Evolutionary conservation across 306 rosid species (phyloP), one percentile per base, ranked within the genome.

Genomic region (Arachis hypogaea): DNA sequence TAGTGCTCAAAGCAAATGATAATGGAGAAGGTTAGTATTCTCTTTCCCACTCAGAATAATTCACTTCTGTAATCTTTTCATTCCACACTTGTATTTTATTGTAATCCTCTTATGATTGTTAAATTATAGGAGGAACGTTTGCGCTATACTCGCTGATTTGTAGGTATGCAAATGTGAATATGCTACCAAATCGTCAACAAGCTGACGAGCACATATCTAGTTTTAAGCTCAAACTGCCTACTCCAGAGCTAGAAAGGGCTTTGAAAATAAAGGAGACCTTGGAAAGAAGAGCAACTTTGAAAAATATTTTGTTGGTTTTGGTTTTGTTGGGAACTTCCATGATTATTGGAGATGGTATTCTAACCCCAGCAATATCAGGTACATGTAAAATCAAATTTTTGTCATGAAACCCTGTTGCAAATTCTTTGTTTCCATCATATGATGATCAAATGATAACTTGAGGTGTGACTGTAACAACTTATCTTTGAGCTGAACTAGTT

Each of bases 311-410:
- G 78, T 78, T 94, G 79, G 82, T 94, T 83, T 78, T 89, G 77
- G 97, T 94, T 85, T 88, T 94, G 61, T 75, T 89, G 84, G 99
- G 97, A 72, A 92, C 99, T 78, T 94, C 99, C 74, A 84, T 92
- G 99, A 74, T 92, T 80, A 94, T 94, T 81, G 99, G 97, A 76
- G 99, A 91, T 75, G 99, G 99, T 55, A 94, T 94, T 82, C 83
- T 94, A 59, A 94, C 99, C 72, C 96, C 99, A 9, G 97, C 97
- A 55, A 89, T 94, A 67, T 94, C 99, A 85, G 99, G 98, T 94
- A 78, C 80, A 36, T 76, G 68, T 58, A 57, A 63, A 52, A 63
- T 33, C 43, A 55, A 12, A 16, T 18, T 61, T 47, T 57, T 63
- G 54, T 11, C 52, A 36, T 40, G 54, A 45, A 79, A 44, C 46